phyloP scores from a whole-genome alignment of 2,329 filamentous ascomycete species.

The Alternaria sp. region DNA sequence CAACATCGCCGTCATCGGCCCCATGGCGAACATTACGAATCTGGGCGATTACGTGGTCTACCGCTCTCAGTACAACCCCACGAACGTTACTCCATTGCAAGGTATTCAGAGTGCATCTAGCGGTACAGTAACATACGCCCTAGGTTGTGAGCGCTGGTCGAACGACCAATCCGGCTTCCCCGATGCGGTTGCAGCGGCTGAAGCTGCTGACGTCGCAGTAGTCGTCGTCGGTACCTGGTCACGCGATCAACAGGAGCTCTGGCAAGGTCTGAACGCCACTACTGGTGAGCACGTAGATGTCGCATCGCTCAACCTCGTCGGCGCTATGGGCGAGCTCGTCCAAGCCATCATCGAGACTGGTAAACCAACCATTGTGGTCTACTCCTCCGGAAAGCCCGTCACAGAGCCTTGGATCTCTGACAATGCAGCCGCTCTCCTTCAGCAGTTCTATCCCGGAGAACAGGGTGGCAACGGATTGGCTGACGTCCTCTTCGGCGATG shows the following conservation, averaged over 20 bases:
- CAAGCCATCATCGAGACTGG: constrained; percentile 73
- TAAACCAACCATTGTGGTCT: constrained; percentile 73
- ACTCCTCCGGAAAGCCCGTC: constrained; percentile 75
- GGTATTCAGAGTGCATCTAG: constrained; percentile 69
- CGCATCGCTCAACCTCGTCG: constrained; percentile 70
- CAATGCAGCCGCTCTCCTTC: constrained; percentile 70
- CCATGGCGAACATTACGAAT: constrained; percentile 68
- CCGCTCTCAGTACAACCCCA: constrained; percentile 63
- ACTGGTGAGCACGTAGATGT: constrained; percentile 79
- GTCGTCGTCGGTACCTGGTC: constrained; percentile 81
- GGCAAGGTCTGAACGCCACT: constrained; percentile 75
- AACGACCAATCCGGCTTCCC: constrained; percentile 72
- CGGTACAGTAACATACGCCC: constrained; percentile 70
- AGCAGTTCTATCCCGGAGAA: constrained; percentile 79
- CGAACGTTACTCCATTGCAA: constrained; percentile 74
- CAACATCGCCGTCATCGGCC: constrained; percentile 77
- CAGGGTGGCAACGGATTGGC: constrained; percentile 73
- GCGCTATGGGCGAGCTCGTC: constrained; percentile 73
- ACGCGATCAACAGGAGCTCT: constrained; percentile 75
- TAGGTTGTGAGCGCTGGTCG: constrained; percentile 79
- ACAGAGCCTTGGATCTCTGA: constrained; percentile 77
- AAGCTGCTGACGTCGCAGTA: constrained; percentile 74
- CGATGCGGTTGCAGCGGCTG: constrained; percentile 71
- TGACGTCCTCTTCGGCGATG: constrained; percentile 68
- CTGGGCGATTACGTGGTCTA: constrained; percentile 80